Percentiles rank a stretch among this genome's conserved stretches.
Conservation (phyloP, 495 filamentous ascomycete genomes). For the Penicillium taxi region DNA sequence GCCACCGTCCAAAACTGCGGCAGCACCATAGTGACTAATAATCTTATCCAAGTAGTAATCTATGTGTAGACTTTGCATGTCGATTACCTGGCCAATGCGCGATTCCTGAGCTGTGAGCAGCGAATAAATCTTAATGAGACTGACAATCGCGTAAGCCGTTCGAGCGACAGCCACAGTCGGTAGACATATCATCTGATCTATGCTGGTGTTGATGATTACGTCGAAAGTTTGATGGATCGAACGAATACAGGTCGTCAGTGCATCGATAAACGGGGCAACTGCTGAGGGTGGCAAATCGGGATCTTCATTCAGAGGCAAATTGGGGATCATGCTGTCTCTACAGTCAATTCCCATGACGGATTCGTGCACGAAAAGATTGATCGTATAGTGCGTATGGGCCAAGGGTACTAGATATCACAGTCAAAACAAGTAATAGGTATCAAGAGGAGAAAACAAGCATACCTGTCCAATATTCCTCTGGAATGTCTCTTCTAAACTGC, state of each 20-base stretch:
- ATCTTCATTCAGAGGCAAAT: conserved; percentile 8
- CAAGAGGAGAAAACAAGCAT: too few species aligned
- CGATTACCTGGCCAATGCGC: conserved; percentile 69
- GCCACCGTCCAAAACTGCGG: conserved; percentile 56
- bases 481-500: conserved; percentile 52
- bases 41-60: conserved; percentile 66
- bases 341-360: conserved; percentile 71
- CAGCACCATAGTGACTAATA: conserved; percentile 55
- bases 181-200: conserved; percentile 55
- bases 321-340: conserved; percentile 28
- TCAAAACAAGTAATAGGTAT: neutral
- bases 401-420: conserved; percentile 19
- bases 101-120: conserved; percentile 59
- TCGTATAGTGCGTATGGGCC: conserved; percentile 33
- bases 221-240: conserved; percentile 71
- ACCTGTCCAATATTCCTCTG: conserved; percentile 34
- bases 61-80: conserved; percentile 63
- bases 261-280: conserved; percentile 58
- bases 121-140: conserved; percentile 82
- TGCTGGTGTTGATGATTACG: conserved; percentile 53
- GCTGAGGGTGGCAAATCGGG: conserved; percentile 34
- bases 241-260: conserved; percentile 61
- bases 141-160: conserved; percentile 73
- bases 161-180: conserved; percentile 74
- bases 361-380: conserved; percentile 81